A percentile compares a stretch with the other conserved stretches of the same genome.
Evolutionary conservation across 2,329 filamentous ascomycete species (phyloP).

Genomic region (Drechmeria coniospora): DNA sequence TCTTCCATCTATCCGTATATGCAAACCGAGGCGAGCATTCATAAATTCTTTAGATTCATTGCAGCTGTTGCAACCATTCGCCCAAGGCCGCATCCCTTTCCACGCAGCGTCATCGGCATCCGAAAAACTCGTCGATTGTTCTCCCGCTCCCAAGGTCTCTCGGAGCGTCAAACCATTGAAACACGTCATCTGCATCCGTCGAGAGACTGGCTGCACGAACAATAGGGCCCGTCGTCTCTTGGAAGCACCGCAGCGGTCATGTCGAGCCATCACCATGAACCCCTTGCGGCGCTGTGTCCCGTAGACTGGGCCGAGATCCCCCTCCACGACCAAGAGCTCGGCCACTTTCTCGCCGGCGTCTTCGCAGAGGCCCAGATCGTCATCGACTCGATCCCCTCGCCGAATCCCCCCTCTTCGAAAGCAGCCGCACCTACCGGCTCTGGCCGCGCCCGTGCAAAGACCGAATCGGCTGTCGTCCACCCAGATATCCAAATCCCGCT

Average conservation of each 20-base stretch:
- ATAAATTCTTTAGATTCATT: too few relatives aligned
- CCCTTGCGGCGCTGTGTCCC: slow-evolving; percentile 40
- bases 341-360: slow-evolving; percentile 38
- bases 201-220: too few relatives aligned
- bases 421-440: slow-evolving; percentile 13
- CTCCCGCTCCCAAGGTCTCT: too few relatives aligned
- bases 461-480: slow-evolving; percentile 35
- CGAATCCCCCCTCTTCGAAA: slow-evolving; percentile 22
- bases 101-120: too few relatives aligned
- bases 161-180: too few relatives aligned
- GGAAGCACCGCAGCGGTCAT: slow-evolving; percentile 27
- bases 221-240: too few relatives aligned
- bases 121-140: too few relatives aligned
- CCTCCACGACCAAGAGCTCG: slow-evolving; percentile 27
- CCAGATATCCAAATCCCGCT: slow-evolving; percentile 36
- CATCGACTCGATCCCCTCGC: slow-evolving; percentile 56
- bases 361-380: slow-evolving; percentile 56
- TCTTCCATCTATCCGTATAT: too few relatives aligned
- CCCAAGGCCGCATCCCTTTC: too few relatives aligned
- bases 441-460: slow-evolving; percentile 36
- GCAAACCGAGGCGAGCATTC: too few relatives aligned
- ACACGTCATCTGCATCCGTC: too few relatives aligned
- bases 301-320: slow-evolving; percentile 33
- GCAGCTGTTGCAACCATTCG: too few relatives aligned
- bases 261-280: slow-evolving; percentile 39